Evolutionary conservation across 208 protist genomes (phyloP), one percentile per base, ranked within the genome.

Genomic region (Crithidia expoeki): DNA sequence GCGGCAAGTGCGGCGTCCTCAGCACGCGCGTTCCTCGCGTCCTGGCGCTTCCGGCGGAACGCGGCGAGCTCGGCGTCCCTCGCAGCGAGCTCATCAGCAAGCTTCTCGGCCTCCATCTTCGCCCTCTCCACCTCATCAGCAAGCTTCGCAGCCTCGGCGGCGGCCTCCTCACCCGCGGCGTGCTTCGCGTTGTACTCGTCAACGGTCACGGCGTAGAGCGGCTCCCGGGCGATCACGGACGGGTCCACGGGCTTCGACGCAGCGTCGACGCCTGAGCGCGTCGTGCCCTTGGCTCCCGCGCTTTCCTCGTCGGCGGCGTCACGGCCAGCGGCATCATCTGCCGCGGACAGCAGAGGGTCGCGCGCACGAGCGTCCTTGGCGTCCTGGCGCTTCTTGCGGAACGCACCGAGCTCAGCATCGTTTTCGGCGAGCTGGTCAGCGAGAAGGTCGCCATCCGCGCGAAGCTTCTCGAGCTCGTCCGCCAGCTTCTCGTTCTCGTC

Each of bases 51-150:
- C n/a, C 52, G 17, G 52, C 52, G 52, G 52, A 58, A 58, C 32
- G 52, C 52, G 30, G 52, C 52, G 19, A 58, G 52, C 32, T 58
- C 52, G 32, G 52, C 52, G n/a, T 72, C 67, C 57, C 30, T 72
- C 0, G 33, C 33, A 38, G 51, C 67, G 36, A 72, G 67, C 44
- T 72, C 67, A 10, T 57, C 36, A 10, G 56, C 57, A 27, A 59
- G 28, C 51, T 34, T 28, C 30, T 42, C 59, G 7, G 42, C 38
- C 34, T 38, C 42, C 0, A 10, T 40, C 51, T 62, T 38, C 19
- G 17, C 23, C 7, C 5, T 10, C 19, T 25, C n/a, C 27, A 60
- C 34, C 21, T 60, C 55, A 16, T n/a, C 55, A 9, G 30, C 33
- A 6, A 60, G 34, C n/a, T 36, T 33, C 17, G 40, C 55, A n/a